Evolutionary conservation across 345 rosid genomes (phyloP), one percentile per base, ranked within the genome.

Genomic region (Rhodamnia rubescens): DNA sequence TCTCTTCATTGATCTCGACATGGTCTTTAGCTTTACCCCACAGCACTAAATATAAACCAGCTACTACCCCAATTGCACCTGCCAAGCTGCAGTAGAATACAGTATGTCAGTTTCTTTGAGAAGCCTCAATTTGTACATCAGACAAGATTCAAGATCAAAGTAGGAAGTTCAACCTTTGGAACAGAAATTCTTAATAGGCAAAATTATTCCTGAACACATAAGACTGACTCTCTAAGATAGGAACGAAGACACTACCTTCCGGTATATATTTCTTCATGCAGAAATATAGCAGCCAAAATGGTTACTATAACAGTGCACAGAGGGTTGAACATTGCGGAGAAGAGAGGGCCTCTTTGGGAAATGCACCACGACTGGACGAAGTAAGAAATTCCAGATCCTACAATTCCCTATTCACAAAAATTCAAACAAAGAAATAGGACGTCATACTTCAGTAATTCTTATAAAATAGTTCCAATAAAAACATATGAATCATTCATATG

Each of bases 321-420:
- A 69, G 97, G 97, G 85, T 90, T 93, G 90, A 94, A 95, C 90
- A 95, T 84, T 3, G 96, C 93, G 84, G 92, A 87, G 89, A 91
- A 95, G 58, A 95, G 86, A 32, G 95, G 96, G 58, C 96, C 96
- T 85, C 92, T 88, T 82, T 74, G 75, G 3, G 95, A 90, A 85
- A 95, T 92, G 87, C 91, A 93, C 96, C 95, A 95, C 27, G 98
- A 94, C 89, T 95, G 96, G 83, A 92, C 85, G 53, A 92, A 92
- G 87, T 90, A 91, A 3, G 93, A 89, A 24, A 90, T 81, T 0
- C 94, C 95, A 81, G 90, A 83, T 64, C 85, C 91, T 9, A 91
- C 85, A 11, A 91, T 86, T 82, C 95, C 96, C 96, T 93, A 58
- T 83, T 32, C 21, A 44, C 53, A 42, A 49, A 15, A 16, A 64